Base-by-base conservation (phyloP, 2,329 filamentous ascomycete genomes). In the Basipetospora chlamydospora region DNA sequence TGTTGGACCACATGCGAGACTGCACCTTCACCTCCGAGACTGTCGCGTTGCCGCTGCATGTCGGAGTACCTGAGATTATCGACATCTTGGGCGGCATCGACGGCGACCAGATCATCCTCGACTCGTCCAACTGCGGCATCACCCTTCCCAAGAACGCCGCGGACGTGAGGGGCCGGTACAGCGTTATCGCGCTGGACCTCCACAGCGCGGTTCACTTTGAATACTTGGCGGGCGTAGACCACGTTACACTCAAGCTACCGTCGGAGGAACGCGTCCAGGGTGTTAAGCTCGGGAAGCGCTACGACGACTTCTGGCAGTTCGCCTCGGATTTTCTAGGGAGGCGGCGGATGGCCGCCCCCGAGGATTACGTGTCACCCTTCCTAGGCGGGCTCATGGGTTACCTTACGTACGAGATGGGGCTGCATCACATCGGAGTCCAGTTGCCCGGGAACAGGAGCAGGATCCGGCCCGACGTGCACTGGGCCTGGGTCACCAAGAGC, bases 361-460 rank as follows among this genome's bases (percentile, higher is more conserved):
- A 33, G 12, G 39, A 39, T 8, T 39, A 47, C 4, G 44, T 47
- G 4, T 45, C 48, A 9, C 41, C 81, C 0, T 94, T 93, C 51
- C 74, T 82, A 56, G 86, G 84, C 35, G 86, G 86, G 0, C 77
- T 93, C 41, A 73, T 93, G 58, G 86, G 86, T 0, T 92, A 80
- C 48, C 69, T 85, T 35, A 85, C 82, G 0, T 93, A 94, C 42
- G 86, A 94, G 53, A 73, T 86, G 51, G 83, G 84, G 0, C 60
- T 92, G 1, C 61, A 66, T 44, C 73, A 66, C 13, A 75, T 76
- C 37, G 55, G 61, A 34, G 60, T 80, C 16, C 15, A 43, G 2
- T 37, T 57, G 8, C 44, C 55, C 2, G 44, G 47, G n/a, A 44
- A 49, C 3, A 47, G 53, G 9, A 49, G 49, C 2, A 57, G 66